Base-by-base conservation (phyloP, 352 stramenopile species). In the Globisporangium recalcitrans region DNA sequence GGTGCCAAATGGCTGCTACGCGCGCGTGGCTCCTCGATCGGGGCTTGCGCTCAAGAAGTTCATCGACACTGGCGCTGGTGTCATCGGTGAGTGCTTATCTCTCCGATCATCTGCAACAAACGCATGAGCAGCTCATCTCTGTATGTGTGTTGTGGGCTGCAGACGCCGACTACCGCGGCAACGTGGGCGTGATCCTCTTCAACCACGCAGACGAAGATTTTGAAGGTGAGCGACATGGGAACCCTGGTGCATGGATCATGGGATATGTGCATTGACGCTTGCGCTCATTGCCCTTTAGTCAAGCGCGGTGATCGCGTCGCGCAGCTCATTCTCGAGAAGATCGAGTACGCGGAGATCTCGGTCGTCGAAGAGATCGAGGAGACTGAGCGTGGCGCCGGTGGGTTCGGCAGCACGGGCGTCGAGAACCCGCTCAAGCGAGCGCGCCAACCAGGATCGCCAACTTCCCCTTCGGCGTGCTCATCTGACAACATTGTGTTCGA, bases 111-210 rank as follows among this genome's bases (percentile, higher is more conserved):
- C 40, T 40, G 26, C 6, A n/a, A 55, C 14, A 2, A 8, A 44
- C 9, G 19, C 1, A 19, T 40, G 16, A 6, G 47, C 4, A 21
- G 13, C 47, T 42, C 29, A 7, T 49, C 19, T 40, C 5, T n/a
- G 11, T 34, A 19, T 57, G 7, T 8, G 8, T 56, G 21, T 11
- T 34, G 4, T 62, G 16, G 10, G 4, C 10, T n/a, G 21, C 62
- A 85, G 85, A 99, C 73, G 95, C 94, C 22, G 97, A 99, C 68
- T 99, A 99, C 75, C 93, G 97, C 29, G 97, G 97, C 58, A 95
- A 96, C 64, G 96, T 99, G 22, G 97, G 97, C 52, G 97, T 99
- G 31, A 91, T 99, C n/a, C 70, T 99, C 11, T 99, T 99, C 81
- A 99, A 99, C 78, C 96, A 99, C 75, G 84, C 90, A 7, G 67